Evolutionary conservation across 345 rosid genomes (phyloP).

Genomic region (Mangifera indica): DNA sequence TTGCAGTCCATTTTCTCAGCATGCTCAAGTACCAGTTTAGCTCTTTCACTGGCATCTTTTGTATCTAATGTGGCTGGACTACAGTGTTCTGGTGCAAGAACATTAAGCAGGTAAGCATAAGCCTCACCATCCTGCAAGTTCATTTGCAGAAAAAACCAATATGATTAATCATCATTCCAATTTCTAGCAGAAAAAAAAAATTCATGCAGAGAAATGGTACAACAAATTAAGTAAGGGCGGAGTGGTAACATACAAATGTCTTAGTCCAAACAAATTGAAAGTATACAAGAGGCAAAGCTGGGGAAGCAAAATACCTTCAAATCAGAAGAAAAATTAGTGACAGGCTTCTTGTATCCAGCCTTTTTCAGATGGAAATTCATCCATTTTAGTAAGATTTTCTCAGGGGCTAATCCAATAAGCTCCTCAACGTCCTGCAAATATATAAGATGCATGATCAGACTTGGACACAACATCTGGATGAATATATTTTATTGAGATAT

Average conservation of each 20-base stretch:
- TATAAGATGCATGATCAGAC: constrained; percentile 9
- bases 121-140: constrained; percentile 80
- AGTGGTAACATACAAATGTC: constrained; percentile 6
- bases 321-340: constrained; percentile 79
- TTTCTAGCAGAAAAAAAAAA: no score
- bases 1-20: constrained; percentile 88
- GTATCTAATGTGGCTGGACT: constrained; percentile 68
- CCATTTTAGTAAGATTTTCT: constrained; percentile 83
- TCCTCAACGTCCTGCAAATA: constrained; percentile 79
- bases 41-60: constrained; percentile 71
- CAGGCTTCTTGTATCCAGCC: constrained; percentile 82
- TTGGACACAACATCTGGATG: neutral
- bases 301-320: constrained; percentile 54
- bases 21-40: constrained; percentile 69
- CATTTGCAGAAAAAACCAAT: constrained; percentile 17
- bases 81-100: constrained; percentile 85
- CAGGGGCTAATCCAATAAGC: constrained; percentile 82
- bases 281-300: constrained; percentile 4
- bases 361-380: constrained; percentile 89
- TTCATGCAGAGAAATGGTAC: no score
- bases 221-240: no score
- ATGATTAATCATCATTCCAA: neutral
- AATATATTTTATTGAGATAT: neutral
- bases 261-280: neutral
- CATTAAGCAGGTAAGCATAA: constrained; percentile 79